These are phyloP conservation scores for Chrysanthemum lavandulifolium DNA, from an alignment of 129 eudicot genomes.

Conservation along the genomic window DNA sequence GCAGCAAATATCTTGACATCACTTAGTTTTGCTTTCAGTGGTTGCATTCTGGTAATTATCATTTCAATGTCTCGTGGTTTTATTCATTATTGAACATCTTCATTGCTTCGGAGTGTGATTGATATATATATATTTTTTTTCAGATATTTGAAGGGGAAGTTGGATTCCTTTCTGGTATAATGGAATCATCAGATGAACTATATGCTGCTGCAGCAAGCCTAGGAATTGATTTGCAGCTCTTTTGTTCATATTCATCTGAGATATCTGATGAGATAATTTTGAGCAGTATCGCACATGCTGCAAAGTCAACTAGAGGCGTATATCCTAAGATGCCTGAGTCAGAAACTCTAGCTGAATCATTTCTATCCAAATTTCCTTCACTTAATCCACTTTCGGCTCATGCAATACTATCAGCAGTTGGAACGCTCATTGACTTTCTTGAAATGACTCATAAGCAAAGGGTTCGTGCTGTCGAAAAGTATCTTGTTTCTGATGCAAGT, in stretches of 20 bases:
- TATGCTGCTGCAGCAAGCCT: constrained; percentile 93
- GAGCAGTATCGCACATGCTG: constrained; percentile 50
- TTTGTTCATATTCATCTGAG: constrained; percentile 68
- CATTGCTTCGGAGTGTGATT: not conserved
- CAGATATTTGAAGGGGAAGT: constrained; percentile 94
- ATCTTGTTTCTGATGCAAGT: constrained; percentile 72
- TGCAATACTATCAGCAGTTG: constrained; percentile 73
- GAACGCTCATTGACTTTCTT: constrained; percentile 57
- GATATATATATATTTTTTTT: constrained; percentile 1
- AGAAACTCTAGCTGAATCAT: constrained; percentile 87
- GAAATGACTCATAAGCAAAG: constrained; percentile 56
- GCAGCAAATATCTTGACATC: constrained; percentile 88
- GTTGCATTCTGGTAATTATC: constrained; percentile 82
- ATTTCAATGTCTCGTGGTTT: not conserved
- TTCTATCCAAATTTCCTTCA: constrained; percentile 76
- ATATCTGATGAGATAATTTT: constrained; percentile 73
- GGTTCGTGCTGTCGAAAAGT: constrained; percentile 55
- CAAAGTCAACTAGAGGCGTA: constrained; percentile 41
- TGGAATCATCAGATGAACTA: constrained; percentile 93
- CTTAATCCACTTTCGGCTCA: constrained; percentile 95
- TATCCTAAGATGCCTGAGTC: constrained; percentile 80
- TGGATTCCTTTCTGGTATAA: constrained; percentile 58
- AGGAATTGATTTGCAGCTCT: constrained; percentile 75
- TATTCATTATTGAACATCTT: not conserved
- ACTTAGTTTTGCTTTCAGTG: constrained; percentile 76